These are phyloP conservation scores for Leccinum ochraceum DNA, from an alignment of 768 basidiomycete species.

Conservation along the genomic window DNA sequence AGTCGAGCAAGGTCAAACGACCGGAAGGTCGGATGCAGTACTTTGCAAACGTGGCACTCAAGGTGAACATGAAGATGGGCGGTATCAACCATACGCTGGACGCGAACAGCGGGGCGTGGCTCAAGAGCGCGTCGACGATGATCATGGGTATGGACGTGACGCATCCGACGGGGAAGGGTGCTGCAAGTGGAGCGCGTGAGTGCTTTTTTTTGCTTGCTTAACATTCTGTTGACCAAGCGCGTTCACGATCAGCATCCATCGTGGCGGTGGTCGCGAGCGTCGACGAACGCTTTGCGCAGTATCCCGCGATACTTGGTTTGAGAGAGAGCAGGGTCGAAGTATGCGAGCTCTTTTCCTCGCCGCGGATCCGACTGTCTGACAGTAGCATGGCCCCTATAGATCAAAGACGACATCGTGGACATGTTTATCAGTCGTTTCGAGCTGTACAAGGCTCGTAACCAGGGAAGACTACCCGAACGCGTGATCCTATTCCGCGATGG, in stretches of 20 bases:
- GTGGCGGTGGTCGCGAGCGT: slow-evolving; percentile 54
- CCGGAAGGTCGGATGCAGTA: slow-evolving; percentile 53
- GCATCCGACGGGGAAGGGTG: slow-evolving; percentile 65
- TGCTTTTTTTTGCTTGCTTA: neutral
- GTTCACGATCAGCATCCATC: slow-evolving; percentile 40
- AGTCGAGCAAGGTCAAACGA: slow-evolving; percentile 57
- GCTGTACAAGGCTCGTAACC: slow-evolving; percentile 37
- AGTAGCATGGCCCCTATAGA: neutral
- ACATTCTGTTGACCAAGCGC: neutral
- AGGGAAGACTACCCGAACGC: slow-evolving; percentile 40
- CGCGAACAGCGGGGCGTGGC: slow-evolving; percentile 39
- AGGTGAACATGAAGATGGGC: slow-evolving; percentile 58
- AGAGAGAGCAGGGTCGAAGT: slow-evolving; percentile 69
- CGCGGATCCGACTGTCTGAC: neutral
- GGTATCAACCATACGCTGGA: slow-evolving; percentile 53
- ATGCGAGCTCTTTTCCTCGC: neutral
- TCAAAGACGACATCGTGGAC: slow-evolving; percentile 38
- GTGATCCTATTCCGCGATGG: slow-evolving; percentile 64
- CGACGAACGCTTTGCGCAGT: slow-evolving; percentile 48
- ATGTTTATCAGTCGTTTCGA: slow-evolving; percentile 52
- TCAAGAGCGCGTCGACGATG: slow-evolving; percentile 47
- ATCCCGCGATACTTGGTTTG: slow-evolving; percentile 47
- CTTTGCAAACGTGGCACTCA: slow-evolving; percentile 55
- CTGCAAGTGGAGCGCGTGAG: slow-evolving; percentile 48
- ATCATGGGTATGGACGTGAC: slow-evolving; percentile 67